These are phyloP conservation scores for Mycena venus DNA, from an alignment of 768 basidiomycete genomes.

Conservation along the genomic window DNA sequence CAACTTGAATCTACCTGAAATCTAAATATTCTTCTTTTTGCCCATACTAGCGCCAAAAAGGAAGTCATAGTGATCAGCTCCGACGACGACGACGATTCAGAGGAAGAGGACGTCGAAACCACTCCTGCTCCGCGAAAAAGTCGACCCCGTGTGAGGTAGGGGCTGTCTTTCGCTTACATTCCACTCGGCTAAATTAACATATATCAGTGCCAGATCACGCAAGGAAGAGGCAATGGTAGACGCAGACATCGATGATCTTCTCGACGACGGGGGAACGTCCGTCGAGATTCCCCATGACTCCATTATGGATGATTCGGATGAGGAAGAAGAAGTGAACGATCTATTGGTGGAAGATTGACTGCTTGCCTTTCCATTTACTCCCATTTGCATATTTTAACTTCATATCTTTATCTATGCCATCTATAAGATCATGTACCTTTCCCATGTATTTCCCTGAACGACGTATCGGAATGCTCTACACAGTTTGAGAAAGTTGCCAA, in stretches of 20 bases:
- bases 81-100: slow-evolving; percentile 54
- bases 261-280: slow-evolving; percentile 45
- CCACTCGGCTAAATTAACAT: slow-evolving; percentile 25
- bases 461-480: too few species aligned
- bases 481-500: too few species aligned
- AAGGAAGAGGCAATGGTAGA: slow-evolving; percentile 57
- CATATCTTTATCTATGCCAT: not conserved
- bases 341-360: slow-evolving; percentile 51
- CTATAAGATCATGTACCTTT: not conserved
- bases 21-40: not conserved
- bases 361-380: not conserved
- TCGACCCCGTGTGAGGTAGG: slow-evolving; percentile 33
- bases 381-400: not conserved
- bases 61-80: slow-evolving; percentile 53
- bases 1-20: not conserved
- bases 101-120: slow-evolving; percentile 43
- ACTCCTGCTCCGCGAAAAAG: slow-evolving; percentile 27
- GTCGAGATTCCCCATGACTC: slow-evolving; percentile 55
- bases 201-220: slow-evolving; percentile 26
- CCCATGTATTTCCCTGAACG: not conserved
- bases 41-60: slow-evolving; percentile 56
- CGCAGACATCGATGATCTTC: slow-evolving; percentile 54
- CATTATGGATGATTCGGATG: slow-evolving; percentile 67
- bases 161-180: slow-evolving; percentile 32
- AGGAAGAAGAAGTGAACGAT: slow-evolving; percentile 68